Evolutionary conservation across 148 eudicot genomes (phyloP).

Genomic region (Rhododendron simsii): DNA sequence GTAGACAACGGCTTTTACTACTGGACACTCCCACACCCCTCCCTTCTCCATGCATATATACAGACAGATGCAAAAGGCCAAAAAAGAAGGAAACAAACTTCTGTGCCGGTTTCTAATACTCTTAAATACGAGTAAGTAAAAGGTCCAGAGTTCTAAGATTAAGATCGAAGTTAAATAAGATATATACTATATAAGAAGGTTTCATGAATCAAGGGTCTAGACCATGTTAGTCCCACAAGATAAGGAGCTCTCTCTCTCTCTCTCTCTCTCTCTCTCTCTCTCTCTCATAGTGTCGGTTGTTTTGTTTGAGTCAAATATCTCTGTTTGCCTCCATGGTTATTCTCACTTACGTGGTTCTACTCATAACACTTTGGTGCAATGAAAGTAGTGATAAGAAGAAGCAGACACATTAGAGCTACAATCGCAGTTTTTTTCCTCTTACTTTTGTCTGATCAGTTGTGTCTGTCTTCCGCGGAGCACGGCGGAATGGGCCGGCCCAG

Average conservation of each 20-base stretch:
- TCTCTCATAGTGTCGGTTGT: neutral
- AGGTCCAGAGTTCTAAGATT: slow-evolving; percentile 30
- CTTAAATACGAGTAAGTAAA: neutral
- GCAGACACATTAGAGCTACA: slow-evolving; percentile 12
- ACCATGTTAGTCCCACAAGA: slow-evolving; percentile 46
- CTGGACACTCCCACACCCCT: slow-evolving; percentile 25
- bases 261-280: slow-evolving; percentile 8
- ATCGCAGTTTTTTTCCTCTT: slow-evolving; percentile 19
- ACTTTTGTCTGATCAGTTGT: slow-evolving; percentile 14
- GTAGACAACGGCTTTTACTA: slow-evolving; percentile 38
- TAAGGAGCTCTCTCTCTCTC: slow-evolving; percentile 22
- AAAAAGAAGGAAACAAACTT: neutral
- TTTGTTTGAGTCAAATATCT: neutral
- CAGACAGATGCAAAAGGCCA: neutral
- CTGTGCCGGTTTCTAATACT: neutral
- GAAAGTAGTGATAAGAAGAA: slow-evolving; percentile 16
- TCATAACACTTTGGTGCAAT: slow-evolving; percentile 16
- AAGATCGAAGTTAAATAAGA: slow-evolving; percentile 19
- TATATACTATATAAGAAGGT: slow-evolving; percentile 41
- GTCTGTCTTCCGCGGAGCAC: slow-evolving; percentile 20
- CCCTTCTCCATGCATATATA: slow-evolving; percentile 4
- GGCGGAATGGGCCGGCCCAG: slow-evolving; percentile 5
- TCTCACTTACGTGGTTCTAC: neutral
- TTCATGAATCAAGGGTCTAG: slow-evolving; percentile 54
- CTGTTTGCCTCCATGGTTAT: neutral